Evolutionary conservation across 768 basidiomycete genomes (phyloP).

Genomic region (Hirschioporus abietinus): DNA sequence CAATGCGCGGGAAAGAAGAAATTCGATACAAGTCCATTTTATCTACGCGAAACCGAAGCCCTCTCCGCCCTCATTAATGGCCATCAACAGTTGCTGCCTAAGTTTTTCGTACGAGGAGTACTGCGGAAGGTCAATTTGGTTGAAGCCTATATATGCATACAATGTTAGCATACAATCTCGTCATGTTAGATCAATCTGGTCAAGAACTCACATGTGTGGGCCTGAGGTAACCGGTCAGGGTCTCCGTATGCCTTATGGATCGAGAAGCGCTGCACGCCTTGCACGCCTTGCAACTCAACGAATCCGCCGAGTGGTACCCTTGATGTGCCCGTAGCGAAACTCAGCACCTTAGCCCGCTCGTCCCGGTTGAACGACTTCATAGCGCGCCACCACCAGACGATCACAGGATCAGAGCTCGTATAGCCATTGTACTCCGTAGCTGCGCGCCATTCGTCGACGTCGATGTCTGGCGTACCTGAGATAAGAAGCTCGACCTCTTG

Average conservation of each 20-base stretch:
- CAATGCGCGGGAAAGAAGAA: background rate
- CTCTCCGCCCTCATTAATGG: constrained; percentile 94
- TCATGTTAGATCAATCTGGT: constrained; percentile 4
- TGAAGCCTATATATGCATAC: constrained; percentile 62
- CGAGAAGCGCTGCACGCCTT: constrained; percentile 92
- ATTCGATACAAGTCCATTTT: background rate
- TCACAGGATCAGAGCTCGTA: constrained; percentile 85
- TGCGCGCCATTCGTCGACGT: constrained; percentile 95
- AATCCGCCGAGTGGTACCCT: constrained; percentile 94
- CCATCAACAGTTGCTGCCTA: constrained; percentile 81
- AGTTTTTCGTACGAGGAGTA: constrained; percentile 97
- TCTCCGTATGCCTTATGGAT: constrained; percentile 93
- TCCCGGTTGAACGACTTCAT: constrained; percentile 96
- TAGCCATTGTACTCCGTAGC: constrained; percentile 91
- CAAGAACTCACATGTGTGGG: constrained; percentile 72
- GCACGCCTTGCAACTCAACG: constrained; percentile 89
- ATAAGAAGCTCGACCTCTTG: constrained; percentile 92
- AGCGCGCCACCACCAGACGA: constrained; percentile 99
- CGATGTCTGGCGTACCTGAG: constrained; percentile 97
- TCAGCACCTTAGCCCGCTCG: constrained; percentile 93
- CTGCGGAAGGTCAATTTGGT: constrained; percentile 90
- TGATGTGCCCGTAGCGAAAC: constrained; percentile 92
- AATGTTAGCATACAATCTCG: constrained; percentile 14
- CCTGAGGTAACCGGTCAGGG: constrained; percentile 78
- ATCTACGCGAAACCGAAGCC: constrained; percentile 80